A percentile compares a stretch with the other conserved stretches of the same genome.
phyloP scores from a whole-genome alignment of 1,139 yeast genomes.

The Candida neerlandica region DNA sequence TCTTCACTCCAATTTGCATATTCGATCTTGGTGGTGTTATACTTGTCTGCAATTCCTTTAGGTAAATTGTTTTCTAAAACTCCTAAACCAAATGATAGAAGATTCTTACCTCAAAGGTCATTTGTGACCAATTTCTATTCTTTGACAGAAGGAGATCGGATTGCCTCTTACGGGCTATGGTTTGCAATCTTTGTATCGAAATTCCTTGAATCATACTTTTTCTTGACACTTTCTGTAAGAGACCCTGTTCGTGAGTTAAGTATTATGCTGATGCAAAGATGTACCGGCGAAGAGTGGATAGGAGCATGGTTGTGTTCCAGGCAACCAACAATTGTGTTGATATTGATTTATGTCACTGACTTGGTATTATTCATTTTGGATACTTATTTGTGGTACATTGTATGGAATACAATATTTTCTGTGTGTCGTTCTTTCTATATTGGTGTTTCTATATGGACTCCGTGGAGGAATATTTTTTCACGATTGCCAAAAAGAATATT shows the following conservation, averaged over 20 bases:
- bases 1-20: conserved; percentile 47
- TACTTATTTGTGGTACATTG: conserved; percentile 58
- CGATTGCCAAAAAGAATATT: conserved; percentile 53
- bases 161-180: conserved; percentile 53
- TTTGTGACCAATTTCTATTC: conserved; percentile 41
- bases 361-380: conserved; percentile 53
- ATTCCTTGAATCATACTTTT: conserved; percentile 54
- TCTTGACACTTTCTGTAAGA: conserved; percentile 47
- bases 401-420: conserved; percentile 55
- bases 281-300: conserved; percentile 48
- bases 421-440: conserved; percentile 50
- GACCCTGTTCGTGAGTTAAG: conserved; percentile 54
- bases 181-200: conserved; percentile 46
- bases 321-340: conserved; percentile 44
- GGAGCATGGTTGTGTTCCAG: conserved; percentile 41
- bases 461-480: conserved; percentile 57
- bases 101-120: conserved; percentile 33
- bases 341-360: conserved; percentile 42
- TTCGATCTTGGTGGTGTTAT: conserved; percentile 44
- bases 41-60: conserved; percentile 50
- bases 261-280: conserved; percentile 38
- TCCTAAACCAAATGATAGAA: conserved; percentile 21
- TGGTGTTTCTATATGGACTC: conserved; percentile 60
- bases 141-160: conserved; percentile 38
- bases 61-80: conserved; percentile 38